Evolutionary conservation across 1,284 basidiomycete genomes (phyloP), one percentile per base, ranked within the genome.

Genomic region (Tetrapyrgos nigripes): DNA sequence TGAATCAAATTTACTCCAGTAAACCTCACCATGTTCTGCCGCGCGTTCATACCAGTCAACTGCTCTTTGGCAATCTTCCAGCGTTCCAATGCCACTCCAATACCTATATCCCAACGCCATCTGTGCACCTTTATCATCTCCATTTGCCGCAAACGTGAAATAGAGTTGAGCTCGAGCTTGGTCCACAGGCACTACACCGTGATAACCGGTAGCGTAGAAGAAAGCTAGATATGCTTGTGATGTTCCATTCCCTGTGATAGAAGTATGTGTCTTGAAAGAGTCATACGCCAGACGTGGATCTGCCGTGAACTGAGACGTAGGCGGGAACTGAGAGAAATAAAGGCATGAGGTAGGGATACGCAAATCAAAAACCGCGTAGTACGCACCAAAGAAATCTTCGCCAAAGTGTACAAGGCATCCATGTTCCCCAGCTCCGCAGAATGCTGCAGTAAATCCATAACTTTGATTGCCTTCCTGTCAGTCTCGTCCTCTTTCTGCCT

Each of bases 51-150:
- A 98, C 89, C 93, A 97, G 24, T 86, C 84, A 47, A 95, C 75
- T 3, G 96, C 92, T 5, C 85, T 79, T 68, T 86, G 80, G 71
- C 96, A 98, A 66, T 90, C 88, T 71, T 97, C 94, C 53, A 88
- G 81, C 0, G 93, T 91, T 5, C 96, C 94, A 60, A 99, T 96
- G 0, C 97, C 97, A 26, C 91, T 90, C 92, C 94, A 97, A 70
- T 96, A 91, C n/a, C 96, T 86, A 73, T 97, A 98, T 0, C 90
- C 97, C 37, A 99, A 80, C 0, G 94, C 87, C 92, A 97, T 96
- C 71, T 96, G 91, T 0, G 97, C 92, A 4, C 92, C 88, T 64
- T 89, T 86, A 74, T 96, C 85, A 0, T 92, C 93, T 17, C 91
- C 91, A 55, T 95, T 87, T 2, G 94, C 96, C 2, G 95, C 90